A percentile compares a stretch with the other conserved stretches of the same genome.
Conservation (phyloP, 805 yeast genomes). For the Cyberlindnera americana region DNA sequence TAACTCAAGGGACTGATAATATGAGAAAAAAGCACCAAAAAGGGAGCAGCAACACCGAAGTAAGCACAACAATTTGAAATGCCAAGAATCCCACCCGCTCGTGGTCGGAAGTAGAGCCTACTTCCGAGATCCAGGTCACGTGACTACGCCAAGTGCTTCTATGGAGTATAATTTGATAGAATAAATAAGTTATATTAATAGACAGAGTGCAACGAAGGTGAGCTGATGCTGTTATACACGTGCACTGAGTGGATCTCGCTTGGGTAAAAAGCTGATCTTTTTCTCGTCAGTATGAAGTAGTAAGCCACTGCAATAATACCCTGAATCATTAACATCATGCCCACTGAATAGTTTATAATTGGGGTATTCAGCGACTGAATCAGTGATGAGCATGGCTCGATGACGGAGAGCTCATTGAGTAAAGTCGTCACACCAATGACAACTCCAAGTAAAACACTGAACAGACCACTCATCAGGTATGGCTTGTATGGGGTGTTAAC, state of each 20-base stretch:
- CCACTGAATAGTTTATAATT: slow-evolving; percentile 2
- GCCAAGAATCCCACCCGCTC: too few species aligned
- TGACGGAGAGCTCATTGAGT: neutral
- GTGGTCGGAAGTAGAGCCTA: neutral
- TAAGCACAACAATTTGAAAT: neutral
- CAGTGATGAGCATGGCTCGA: slow-evolving; percentile 1
- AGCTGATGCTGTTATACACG: slow-evolving; percentile 18
- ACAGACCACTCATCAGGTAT: slow-evolving; percentile 71
- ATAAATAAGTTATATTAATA: neutral
- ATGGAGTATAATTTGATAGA: too few species aligned
- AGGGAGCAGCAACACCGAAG: too few species aligned
- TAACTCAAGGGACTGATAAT: too few species aligned
- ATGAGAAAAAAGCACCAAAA: too few species aligned
- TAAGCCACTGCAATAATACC: neutral
- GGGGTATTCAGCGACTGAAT: neutral
- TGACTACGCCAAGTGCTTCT: too few species aligned
- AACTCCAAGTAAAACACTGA: slow-evolving; percentile 27
- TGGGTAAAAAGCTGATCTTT: neutral
- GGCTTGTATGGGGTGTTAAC: slow-evolving; percentile 87
- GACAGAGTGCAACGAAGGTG: slow-evolving; percentile 14
- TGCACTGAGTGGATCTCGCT: slow-evolving; percentile 4
- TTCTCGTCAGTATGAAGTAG: slow-evolving; percentile 1
- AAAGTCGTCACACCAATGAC: slow-evolving; percentile 11
- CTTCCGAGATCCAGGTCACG: neutral
- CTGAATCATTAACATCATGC: neutral